Base-by-base conservation (phyloP, 2,329 filamentous ascomycete species). In the Madurella fahalii region DNA sequence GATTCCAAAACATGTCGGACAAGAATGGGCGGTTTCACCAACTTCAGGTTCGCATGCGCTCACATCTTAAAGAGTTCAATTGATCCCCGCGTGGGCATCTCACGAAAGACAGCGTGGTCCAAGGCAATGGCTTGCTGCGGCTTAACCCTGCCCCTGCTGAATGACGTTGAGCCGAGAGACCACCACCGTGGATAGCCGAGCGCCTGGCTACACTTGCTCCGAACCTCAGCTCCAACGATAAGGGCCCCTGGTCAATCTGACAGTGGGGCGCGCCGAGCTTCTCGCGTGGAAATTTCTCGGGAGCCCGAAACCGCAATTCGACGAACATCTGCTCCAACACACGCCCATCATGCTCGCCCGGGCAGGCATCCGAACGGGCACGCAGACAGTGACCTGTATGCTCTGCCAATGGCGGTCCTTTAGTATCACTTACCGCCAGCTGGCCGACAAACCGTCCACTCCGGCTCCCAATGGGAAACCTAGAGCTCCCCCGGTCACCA, bases 331-430 rank as follows among this genome's bases (percentile, higher is more conserved):
- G 52, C 32, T 30, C 46, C 12, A 51, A 18, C 50, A 55, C 39
- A 37, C 50, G 47, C 44, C 50, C 54, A 54, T 56, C 46, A 65
- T 63, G 62, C 51, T 63, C 54, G 58, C 55, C 32, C 56, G 58
- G 46, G 58, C 52, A 25, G 50, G 45, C 43, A 49, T 57, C 44
- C 50, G 54, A 50, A 52, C 54, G 18, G 50, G 53, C 41, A 30
- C 57, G 17, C 57, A 52, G 47, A 43, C 55, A 17, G 53, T 76
- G 9, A 61, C 73, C 49, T 82, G 79, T 64, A 65, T 77, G 13
- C 56, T 75, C 48, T 83, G 80, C 68, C 77, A 79, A 72, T 77
- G 77, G 68, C 76, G 77, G 51, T 67, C 71, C 30, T 77, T 83
- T 60, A 72, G 72, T 61, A 71, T 73, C 16, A 76, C 80, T 2